Conservation (phyloP, 305 asterid genomes). For the Fraxinus latifolia region DNA sequence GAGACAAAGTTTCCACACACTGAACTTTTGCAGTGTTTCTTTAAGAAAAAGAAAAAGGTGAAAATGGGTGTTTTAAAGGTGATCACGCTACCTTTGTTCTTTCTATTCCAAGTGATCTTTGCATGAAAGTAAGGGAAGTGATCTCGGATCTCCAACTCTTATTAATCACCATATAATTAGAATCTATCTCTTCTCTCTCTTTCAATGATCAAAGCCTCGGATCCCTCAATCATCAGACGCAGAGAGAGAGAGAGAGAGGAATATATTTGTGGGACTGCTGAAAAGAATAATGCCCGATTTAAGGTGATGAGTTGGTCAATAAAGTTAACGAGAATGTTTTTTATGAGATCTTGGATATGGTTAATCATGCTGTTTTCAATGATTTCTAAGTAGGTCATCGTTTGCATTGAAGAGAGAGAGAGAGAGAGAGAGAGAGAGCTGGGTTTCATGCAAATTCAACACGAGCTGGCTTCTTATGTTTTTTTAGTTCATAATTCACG, state of each 20-base stretch:
- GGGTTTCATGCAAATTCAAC: background rate
- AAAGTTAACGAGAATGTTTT: constrained; percentile 28
- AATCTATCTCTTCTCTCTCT: constrained; percentile 20
- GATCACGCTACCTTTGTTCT: constrained; percentile 42
- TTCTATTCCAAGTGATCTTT: constrained; percentile 42
- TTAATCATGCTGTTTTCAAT: constrained; percentile 35
- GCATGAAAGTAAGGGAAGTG: constrained; percentile 69
- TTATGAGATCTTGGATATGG: constrained; percentile 34
- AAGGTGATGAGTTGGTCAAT: constrained; percentile 36
- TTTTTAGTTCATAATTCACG: background rate
- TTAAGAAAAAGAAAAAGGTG: constrained; percentile 50
- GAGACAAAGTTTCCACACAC: constrained; percentile 94
- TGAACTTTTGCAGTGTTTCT: constrained; percentile 60
- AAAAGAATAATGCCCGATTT: constrained; percentile 13
- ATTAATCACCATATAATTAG: constrained; percentile 11
- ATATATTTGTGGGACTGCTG: constrained; percentile 23
- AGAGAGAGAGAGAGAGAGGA: constrained; percentile 21
- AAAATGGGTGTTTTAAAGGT: constrained; percentile 44
- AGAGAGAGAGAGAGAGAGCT: background rate
- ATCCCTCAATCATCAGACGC: constrained; percentile 53
- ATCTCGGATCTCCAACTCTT: constrained; percentile 51
- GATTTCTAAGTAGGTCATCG: background rate
- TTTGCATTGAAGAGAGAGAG: background rate
- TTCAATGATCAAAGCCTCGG: constrained; percentile 45
- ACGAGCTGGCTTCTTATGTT: background rate